phyloP scores from a whole-genome alignment of 345 rosid species.

The Capsella bursapastoris region DNA sequence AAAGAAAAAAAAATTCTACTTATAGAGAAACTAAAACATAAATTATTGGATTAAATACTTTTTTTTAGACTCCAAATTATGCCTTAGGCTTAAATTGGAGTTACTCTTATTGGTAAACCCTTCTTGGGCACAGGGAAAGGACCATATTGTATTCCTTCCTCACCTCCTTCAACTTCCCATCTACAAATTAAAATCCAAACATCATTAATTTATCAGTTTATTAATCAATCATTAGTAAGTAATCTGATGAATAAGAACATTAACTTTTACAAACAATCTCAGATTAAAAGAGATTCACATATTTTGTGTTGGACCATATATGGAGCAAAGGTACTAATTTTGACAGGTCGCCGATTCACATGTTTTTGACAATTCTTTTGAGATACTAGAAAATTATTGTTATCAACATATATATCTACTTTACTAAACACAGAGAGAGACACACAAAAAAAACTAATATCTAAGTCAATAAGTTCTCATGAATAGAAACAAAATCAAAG shows the following conservation, averaged over 20 bases:
- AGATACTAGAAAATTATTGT: conserved; percentile 11
- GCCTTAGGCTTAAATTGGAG: conserved; percentile 43
- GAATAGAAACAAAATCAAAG: conserved; percentile 21
- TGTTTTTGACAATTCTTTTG: conserved; percentile 13
- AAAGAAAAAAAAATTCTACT: neutral
- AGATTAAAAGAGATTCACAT: conserved; percentile 29
- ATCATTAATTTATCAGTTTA: neutral
- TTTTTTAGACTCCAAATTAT: neutral
- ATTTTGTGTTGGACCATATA: conserved; percentile 29
- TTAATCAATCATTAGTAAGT: neutral
- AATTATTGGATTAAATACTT: neutral
- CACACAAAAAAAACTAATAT: conserved; percentile 7
- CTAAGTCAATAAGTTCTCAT: conserved; percentile 16
- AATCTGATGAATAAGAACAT: neutral
- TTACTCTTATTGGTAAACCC: conserved; percentile 78
- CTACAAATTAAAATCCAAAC: conserved; percentile 47
- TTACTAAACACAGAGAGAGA: too few relatives aligned
- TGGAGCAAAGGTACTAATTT: conserved; percentile 17
- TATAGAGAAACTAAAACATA: conserved; percentile 13
- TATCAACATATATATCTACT: conserved; percentile 1
- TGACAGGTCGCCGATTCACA: conserved; percentile 39
- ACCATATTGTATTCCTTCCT: conserved; percentile 84
- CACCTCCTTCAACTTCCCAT: conserved; percentile 76
- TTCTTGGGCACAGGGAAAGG: conserved; percentile 91
- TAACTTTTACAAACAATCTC: neutral